Conservation (phyloP, 768 basidiomycete genomes). For the Hygrophorus russula region DNA sequence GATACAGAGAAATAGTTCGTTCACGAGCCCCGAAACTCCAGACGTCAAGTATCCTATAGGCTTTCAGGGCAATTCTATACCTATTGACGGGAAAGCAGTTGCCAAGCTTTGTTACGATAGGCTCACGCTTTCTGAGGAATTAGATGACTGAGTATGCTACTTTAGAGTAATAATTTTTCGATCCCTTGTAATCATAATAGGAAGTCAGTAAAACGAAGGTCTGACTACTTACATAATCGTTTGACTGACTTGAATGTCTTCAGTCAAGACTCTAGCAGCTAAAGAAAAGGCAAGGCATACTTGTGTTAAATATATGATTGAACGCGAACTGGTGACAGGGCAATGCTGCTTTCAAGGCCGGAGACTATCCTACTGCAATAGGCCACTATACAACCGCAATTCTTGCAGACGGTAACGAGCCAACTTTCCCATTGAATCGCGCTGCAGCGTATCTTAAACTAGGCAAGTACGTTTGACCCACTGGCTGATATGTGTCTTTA, state of each 20-base stretch:
- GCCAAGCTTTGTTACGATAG: slow-evolving; percentile 49
- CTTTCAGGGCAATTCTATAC: slow-evolving; percentile 84
- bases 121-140: slow-evolving; percentile 44
- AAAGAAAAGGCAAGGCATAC: too few relatives aligned
- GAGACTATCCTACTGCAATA: slow-evolving; percentile 67
- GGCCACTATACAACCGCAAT: slow-evolving; percentile 83
- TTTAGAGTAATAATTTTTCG: too few relatives aligned
- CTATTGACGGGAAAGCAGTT: slow-evolving; percentile 63
- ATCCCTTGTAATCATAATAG: too few relatives aligned
- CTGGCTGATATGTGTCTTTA: slow-evolving; percentile 5
- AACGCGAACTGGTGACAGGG: slow-evolving; percentile 50
- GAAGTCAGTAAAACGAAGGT: too few relatives aligned
- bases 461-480: slow-evolving; percentile 66
- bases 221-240: too few relatives aligned
- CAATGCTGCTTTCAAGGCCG: slow-evolving; percentile 75
- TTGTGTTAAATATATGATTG: too few relatives aligned
- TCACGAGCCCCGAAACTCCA: slow-evolving; percentile 66
- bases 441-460: slow-evolving; percentile 90
- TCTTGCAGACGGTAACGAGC: slow-evolving; percentile 54
- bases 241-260: slow-evolving; percentile 9
- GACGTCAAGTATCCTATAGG: slow-evolving; percentile 67
- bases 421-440: slow-evolving; percentile 78
- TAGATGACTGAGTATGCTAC: slow-evolving; percentile 37
- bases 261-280: too few relatives aligned
- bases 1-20: slow-evolving; percentile 33